A percentile compares a stretch with the other conserved stretches of the same genome.
phyloP scores from a whole-genome alignment of 257 asterid species.

The Mentha longifolia region DNA sequence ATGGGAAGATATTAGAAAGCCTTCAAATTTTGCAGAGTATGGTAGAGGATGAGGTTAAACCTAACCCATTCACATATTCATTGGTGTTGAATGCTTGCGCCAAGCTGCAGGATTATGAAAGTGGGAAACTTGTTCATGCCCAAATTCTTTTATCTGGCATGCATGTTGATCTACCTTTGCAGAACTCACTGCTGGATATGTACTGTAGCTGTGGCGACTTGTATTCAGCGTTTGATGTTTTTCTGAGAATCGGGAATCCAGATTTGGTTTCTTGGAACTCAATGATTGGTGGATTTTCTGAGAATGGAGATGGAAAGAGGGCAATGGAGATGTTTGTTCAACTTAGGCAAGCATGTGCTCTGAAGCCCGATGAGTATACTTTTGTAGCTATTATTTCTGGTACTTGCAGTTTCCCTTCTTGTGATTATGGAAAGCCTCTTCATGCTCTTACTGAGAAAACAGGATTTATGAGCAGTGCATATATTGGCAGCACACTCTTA shows the following conservation, averaged over 20 bases:
- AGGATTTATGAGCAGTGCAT: conserved; percentile 51
- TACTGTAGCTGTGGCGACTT: conserved; percentile 71
- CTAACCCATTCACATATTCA: conserved; percentile 69
- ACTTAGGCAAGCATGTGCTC: conserved; percentile 33
- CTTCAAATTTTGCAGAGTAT: conserved; percentile 48
- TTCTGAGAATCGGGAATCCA: conserved; percentile 56
- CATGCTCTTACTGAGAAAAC: conserved; percentile 73
- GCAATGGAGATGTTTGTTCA: conserved; percentile 62
- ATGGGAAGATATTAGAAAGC: conserved; percentile 52
- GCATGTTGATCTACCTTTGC: conserved; percentile 62
- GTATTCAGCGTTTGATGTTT: conserved; percentile 45
- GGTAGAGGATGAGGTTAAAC: conserved; percentile 47
- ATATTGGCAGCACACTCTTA: conserved; percentile 62
- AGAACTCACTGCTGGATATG: conserved; percentile 78
- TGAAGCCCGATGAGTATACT: conserved; percentile 73
- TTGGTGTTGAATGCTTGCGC: conserved; percentile 77
- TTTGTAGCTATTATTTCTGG: conserved; percentile 67
- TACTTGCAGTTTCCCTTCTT: conserved; percentile 48
- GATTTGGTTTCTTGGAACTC: conserved; percentile 93
- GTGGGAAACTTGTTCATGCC: conserved; percentile 64
- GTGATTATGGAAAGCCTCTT: conserved; percentile 66
- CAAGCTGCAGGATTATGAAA: conserved; percentile 45
- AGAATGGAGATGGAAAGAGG: conserved; percentile 59
- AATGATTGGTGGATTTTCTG: conserved; percentile 72
- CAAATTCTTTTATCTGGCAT: conserved; percentile 55